Percentiles rank a stretch among this genome's conserved stretches.
These are phyloP conservation scores for Priceomyces fermenticarens DNA, from an alignment of 805 yeast genomes.

Conservation along the genomic window DNA sequence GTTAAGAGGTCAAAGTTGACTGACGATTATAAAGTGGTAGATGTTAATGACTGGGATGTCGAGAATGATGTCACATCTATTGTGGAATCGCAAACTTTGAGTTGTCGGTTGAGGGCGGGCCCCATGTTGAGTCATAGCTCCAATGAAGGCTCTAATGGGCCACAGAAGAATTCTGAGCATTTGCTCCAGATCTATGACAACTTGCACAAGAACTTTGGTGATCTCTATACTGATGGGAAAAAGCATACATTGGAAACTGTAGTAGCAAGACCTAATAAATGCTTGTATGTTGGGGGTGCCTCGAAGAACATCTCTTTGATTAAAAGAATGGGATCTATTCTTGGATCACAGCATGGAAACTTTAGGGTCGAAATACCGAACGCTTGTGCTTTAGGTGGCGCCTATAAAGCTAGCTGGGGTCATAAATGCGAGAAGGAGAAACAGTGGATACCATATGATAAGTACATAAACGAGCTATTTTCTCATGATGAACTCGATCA, in stretches of 20 bases:
- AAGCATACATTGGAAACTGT: constrained; percentile 42
- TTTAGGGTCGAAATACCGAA: constrained; percentile 74
- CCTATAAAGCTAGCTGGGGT: constrained; percentile 81
- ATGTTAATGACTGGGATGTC: constrained; percentile 39
- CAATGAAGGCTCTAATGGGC: constrained; percentile 4
- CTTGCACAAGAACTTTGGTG: constrained; percentile 34
- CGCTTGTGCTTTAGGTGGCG: constrained; percentile 93
- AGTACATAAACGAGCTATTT: constrained; percentile 35
- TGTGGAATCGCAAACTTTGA: constrained; percentile 82
- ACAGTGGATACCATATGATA: constrained; percentile 43
- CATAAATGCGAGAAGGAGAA: constrained; percentile 27
- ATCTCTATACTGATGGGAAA: constrained; percentile 48
- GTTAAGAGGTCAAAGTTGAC: constrained; percentile 50
- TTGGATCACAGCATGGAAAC: constrained; percentile 66
- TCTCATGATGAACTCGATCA: constrained; percentile 50
- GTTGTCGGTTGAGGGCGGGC: constrained; percentile 76
- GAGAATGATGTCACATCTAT: constrained; percentile 72
- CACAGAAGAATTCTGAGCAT: constrained; percentile 6
- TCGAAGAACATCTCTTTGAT: constrained; percentile 70
- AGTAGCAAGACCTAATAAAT: constrained; percentile 59
- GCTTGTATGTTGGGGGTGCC: constrained; percentile 87
- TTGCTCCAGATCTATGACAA: constrained; percentile 22
- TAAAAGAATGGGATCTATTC: constrained; percentile 61
- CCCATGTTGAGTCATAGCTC: constrained; percentile 55
- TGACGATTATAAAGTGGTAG: constrained; percentile 19